Conservation (phyloP, 2,329 filamentous ascomycete species). For the Neonectria sp. region DNA sequence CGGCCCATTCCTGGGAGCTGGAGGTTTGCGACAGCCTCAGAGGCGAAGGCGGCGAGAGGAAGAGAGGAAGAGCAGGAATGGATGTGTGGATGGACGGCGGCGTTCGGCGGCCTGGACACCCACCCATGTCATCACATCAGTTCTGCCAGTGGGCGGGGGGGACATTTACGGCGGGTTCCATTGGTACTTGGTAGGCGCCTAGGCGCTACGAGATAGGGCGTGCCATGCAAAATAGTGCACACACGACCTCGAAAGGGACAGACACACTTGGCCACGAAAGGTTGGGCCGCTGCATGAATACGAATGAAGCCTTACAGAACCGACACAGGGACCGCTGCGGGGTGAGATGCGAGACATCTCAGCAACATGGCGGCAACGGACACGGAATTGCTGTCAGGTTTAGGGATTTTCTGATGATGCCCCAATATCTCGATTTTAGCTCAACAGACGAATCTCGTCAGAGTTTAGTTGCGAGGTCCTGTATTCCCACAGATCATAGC, state of each 20-base stretch:
- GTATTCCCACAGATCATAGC: conserved; percentile 5
- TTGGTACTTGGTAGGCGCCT: conserved; percentile 30
- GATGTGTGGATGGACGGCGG: conserved; percentile 24
- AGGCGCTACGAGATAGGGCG: conserved; percentile 25
- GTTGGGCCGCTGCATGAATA: conserved; percentile 26
- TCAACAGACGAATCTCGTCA: neutral
- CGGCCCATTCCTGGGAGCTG: conserved; percentile 35
- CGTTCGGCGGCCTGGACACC: conserved; percentile 33
- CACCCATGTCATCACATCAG: conserved; percentile 35
- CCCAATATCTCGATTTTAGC: neutral
- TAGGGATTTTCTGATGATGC: neutral
- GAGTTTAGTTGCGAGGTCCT: neutral
- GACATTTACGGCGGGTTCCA: conserved; percentile 7
- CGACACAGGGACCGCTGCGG: conserved; percentile 15
- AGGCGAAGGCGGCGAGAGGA: conserved; percentile 21
- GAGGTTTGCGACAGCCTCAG: conserved; percentile 26
- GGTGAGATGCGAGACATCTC: conserved; percentile 22
- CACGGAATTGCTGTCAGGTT: neutral
- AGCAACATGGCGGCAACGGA: neutral
- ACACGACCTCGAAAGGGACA: neutral
- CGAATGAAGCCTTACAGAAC: conserved; percentile 20
- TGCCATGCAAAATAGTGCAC: conserved; percentile 29
- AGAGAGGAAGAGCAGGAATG: conserved; percentile 28
- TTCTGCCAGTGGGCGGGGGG: conserved; percentile 42
- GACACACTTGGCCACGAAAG: conserved; percentile 5